Evolutionary conservation across 306 rosid species (phyloP), one percentile per base, ranked within the genome.

Genomic region (Rubus parviflorus): DNA sequence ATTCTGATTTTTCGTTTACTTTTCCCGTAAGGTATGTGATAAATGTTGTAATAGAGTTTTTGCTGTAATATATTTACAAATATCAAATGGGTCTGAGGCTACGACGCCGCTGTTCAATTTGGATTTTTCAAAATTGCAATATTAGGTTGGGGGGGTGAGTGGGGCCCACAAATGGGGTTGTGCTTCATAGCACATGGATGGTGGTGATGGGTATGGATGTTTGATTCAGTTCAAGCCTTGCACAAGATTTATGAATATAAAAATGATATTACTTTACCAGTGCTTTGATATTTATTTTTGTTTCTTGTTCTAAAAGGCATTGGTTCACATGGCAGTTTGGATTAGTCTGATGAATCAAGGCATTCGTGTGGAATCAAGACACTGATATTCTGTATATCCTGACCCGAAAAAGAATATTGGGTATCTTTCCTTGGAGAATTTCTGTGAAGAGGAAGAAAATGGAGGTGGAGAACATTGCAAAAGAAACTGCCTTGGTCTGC

Each of bases 311-410:
- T 73, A 11, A 73, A 73, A 42, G 41, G 48, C 68, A 22, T 23
- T 20, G 14, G 14, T 73, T 56, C 68, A 57, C 67, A 13, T 73
- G 42, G 68, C 77, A 57, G 67, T 42, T 42, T 40, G 68, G 67
- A 14, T 57, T 25, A 4, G 8, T 57, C 9, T 73, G 68, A 38
- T 42, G 67, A 42, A 57, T 20, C 53, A 13, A 22, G 77, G 42
- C 77, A 41, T 40, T 14, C 6, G 15, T 42, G 68, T 13, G 53
- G 52, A 41, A 42, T 17, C 43, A 57, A 30, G 53, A 15, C 53
- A 42, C 68, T 73, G 41, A 73, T 35, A 30, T 71, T 51, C 75
- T 71, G 20, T 53, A 11, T 73, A 7, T 42, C 47, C 42, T 40
- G 51, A 20, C 45, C 66, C 1, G 3, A 57, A 53, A 38, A n/a